phyloP scores from a whole-genome alignment of 2,329 filamentous ascomycete species.

The Penicillium corylophilum region DNA sequence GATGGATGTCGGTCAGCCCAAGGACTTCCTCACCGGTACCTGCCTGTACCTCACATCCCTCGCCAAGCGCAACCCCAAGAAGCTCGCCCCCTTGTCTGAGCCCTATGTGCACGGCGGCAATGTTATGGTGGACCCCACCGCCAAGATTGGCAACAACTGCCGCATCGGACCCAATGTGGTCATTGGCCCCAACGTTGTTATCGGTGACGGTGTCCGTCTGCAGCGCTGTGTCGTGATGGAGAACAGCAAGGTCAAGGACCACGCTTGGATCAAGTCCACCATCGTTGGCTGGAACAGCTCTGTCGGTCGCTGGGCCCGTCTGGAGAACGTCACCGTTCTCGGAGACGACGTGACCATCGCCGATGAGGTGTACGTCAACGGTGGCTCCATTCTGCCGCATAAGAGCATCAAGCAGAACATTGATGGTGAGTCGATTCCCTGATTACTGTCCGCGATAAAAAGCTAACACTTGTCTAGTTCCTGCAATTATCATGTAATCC shows the following conservation, averaged over 20 bases:
- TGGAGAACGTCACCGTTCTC: slow-evolving; percentile 97
- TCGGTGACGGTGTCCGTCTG: slow-evolving; percentile 90
- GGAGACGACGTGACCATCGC: slow-evolving; percentile 97
- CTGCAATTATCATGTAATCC: slow-evolving; percentile 51
- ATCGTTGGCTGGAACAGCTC: slow-evolving; percentile 98
- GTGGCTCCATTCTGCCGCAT: slow-evolving; percentile 89
- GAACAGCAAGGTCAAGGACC: slow-evolving; percentile 94
- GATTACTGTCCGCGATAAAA: neutral
- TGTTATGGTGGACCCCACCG: slow-evolving; percentile 88
- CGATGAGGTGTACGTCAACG: slow-evolving; percentile 98
- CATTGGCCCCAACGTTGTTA: slow-evolving; percentile 86
- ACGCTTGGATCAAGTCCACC: slow-evolving; percentile 98
- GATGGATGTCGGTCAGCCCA: slow-evolving; percentile 99
- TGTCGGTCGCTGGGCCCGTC: slow-evolving; percentile 89
- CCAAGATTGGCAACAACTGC: slow-evolving; percentile 98
- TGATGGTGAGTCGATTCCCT: slow-evolving; percentile 59
- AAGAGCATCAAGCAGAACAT: slow-evolving; percentile 99
- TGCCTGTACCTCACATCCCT: slow-evolving; percentile 94
- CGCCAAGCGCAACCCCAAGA: slow-evolving; percentile 83
- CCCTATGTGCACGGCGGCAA: slow-evolving; percentile 89
- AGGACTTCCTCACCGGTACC: slow-evolving; percentile 95
- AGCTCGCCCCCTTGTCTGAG: slow-evolving; percentile 71
- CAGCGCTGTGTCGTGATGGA: slow-evolving; percentile 88
- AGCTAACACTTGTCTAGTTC: slow-evolving; percentile 33
- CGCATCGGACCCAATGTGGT: slow-evolving; percentile 96